These are phyloP conservation scores for Chionographis japonica DNA, from an alignment of 106 monocot genomes.

Conservation along the genomic window DNA sequence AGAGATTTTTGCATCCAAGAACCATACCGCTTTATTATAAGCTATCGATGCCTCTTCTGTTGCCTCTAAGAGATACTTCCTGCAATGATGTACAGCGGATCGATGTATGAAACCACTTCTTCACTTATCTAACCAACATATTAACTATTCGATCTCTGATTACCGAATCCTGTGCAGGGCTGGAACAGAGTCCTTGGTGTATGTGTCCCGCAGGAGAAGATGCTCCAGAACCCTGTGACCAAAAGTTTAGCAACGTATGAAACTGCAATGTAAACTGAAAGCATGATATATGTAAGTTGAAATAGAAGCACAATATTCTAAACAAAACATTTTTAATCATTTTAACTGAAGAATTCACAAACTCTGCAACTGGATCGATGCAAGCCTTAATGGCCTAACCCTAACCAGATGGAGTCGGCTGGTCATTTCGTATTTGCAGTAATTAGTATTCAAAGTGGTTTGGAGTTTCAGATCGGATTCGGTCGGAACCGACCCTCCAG, in stretches of 20 bases:
- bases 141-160: not conserved
- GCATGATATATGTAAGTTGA: too few relatives aligned
- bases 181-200: slow-evolving; percentile 92
- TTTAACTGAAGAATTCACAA: too few relatives aligned
- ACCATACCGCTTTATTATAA: slow-evolving; percentile 91
- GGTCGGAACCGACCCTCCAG: too few relatives aligned
- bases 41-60: slow-evolving; percentile 92
- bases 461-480: too few relatives aligned
- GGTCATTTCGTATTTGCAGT: too few relatives aligned
- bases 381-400: too few relatives aligned
- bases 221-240: slow-evolving; percentile 73
- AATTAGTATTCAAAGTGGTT: too few relatives aligned
- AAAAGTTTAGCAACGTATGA: not conserved
- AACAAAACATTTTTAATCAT: too few relatives aligned
- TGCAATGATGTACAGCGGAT: slow-evolving; percentile 19
- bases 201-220: slow-evolving; percentile 88
- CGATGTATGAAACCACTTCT: not conserved
- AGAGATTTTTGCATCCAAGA: slow-evolving; percentile 3
- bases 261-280: too few relatives aligned
- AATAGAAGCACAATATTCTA: too few relatives aligned
- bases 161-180: slow-evolving; percentile 90
- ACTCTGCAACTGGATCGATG: too few relatives aligned
- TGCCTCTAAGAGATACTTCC: slow-evolving; percentile 90
- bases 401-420: too few relatives aligned
- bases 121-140: not conserved